A percentile compares a stretch with the other conserved stretches of the same genome.
Evolutionary conservation across 2,329 filamentous ascomycete species (phyloP).

Genomic region (Colletotrichum cordylinicola): DNA sequence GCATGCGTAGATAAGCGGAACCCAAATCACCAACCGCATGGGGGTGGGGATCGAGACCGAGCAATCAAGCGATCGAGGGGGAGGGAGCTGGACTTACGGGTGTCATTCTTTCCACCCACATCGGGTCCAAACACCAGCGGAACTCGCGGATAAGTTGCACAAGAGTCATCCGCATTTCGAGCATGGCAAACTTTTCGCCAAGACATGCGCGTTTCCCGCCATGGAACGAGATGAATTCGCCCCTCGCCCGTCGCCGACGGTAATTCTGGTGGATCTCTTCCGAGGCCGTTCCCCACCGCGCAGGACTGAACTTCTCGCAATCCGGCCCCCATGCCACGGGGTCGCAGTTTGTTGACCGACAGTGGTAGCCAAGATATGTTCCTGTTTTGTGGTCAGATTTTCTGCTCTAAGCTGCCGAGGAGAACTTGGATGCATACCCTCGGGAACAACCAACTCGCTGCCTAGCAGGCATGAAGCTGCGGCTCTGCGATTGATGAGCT

Average conservation of each 20-base stretch:
- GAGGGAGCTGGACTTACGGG: constrained; percentile 30
- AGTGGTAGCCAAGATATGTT: constrained; percentile 46
- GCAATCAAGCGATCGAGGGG: background rate
- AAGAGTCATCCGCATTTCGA: constrained; percentile 39
- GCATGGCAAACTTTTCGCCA: constrained; percentile 44
- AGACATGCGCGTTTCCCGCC: constrained; percentile 44
- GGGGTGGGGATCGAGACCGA: background rate
- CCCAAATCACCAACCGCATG: background rate
- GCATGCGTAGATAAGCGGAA: background rate
- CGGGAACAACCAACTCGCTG: constrained; percentile 35
- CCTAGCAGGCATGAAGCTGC: constrained; percentile 27
- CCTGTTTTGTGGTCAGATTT: constrained; percentile 22
- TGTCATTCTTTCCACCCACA: constrained; percentile 36
- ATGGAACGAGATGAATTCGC: constrained; percentile 47
- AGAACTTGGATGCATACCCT: background rate
- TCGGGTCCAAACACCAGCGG: constrained; percentile 35
- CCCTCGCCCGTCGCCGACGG: constrained; percentile 38
- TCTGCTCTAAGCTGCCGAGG: background rate
- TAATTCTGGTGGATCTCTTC: constrained; percentile 39
- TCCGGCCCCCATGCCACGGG: constrained; percentile 31
- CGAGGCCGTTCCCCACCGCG: constrained; percentile 40
- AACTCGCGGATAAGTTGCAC: constrained; percentile 33
- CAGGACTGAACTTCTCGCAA: constrained; percentile 42
- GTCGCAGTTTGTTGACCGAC: constrained; percentile 43
- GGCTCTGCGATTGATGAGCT: constrained; percentile 52